phyloP scores from a whole-genome alignment of 2,329 filamentous ascomycete species.

The Microsporum audouinii region DNA sequence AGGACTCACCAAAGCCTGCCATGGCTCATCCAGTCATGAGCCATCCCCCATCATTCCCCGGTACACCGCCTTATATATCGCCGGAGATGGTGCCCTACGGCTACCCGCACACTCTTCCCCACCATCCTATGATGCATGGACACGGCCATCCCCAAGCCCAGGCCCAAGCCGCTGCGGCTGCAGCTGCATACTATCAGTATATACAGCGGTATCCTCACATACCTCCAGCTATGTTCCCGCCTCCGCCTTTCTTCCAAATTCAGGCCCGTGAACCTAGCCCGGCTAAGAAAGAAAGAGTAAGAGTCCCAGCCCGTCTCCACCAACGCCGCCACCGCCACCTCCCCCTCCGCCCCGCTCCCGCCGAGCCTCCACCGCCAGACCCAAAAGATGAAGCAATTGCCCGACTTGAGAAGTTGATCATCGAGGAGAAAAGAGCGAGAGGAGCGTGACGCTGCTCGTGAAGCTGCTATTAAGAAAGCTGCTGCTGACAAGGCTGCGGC shows the following conservation, averaged over 20 bases:
- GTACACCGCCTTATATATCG: constrained; percentile 10
- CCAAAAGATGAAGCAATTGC: constrained; percentile 45
- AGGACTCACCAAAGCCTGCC: constrained; percentile 21
- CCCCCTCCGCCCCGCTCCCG: constrained; percentile 19
- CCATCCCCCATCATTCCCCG: constrained; percentile 13
- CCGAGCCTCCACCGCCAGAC: constrained; percentile 28
- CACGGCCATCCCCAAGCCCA: constrained; percentile 14
- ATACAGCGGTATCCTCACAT: constrained; percentile 24
- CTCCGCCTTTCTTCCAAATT: constrained; percentile 28
- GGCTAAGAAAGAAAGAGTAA: constrained; percentile 11
- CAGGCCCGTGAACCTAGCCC: constrained; percentile 26
- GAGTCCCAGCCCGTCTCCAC: constrained; percentile 17
- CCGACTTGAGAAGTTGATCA: constrained; percentile 49
- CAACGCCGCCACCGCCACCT: constrained; percentile 16
- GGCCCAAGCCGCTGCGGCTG: not conserved
- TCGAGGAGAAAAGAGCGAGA: constrained; percentile 36
- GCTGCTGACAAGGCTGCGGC: constrained; percentile 30
- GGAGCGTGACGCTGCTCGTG: constrained; percentile 28
- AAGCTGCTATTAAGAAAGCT: constrained; percentile 43
- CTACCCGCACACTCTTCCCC: not conserved
- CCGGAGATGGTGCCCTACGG: constrained; percentile 31
- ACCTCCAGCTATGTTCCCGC: constrained; percentile 26
- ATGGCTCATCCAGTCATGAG: constrained; percentile 21
- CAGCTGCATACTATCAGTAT: constrained; percentile 16
- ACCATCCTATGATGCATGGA: not conserved